phyloP scores from a whole-genome alignment of 2,329 filamentous ascomycete species.

The Pyricularia grisea region DNA sequence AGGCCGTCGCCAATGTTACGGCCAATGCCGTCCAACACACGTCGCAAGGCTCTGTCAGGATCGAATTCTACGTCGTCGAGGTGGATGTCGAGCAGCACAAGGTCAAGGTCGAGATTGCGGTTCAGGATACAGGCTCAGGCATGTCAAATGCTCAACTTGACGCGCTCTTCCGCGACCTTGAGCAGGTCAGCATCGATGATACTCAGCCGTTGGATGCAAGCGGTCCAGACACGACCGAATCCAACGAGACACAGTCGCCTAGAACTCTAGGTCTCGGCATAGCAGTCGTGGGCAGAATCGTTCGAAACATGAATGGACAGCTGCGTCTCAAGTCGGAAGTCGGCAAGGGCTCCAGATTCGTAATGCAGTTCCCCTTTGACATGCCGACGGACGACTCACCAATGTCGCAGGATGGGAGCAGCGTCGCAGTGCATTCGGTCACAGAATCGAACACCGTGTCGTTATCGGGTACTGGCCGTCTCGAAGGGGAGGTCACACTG shows the following conservation, averaged over 20 bases:
- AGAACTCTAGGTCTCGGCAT: constrained; percentile 67
- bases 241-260: constrained; percentile 18
- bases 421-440: constrained; percentile 9
- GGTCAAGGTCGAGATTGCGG: constrained; percentile 62
- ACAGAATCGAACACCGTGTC: constrained; percentile 14
- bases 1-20: constrained; percentile 73
- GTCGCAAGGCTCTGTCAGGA: constrained; percentile 51
- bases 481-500: constrained; percentile 49
- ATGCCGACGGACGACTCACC: constrained; percentile 38
- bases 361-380: constrained; percentile 68
- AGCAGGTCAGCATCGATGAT: constrained; percentile 41
- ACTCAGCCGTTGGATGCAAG: constrained; percentile 1
- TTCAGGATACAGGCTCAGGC: constrained; percentile 51
- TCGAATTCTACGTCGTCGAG: constrained; percentile 59
- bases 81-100: constrained; percentile 31
- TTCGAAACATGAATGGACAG: constrained; percentile 88
- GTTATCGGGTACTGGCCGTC: background rate
- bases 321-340: constrained; percentile 75
- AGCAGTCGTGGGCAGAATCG: constrained; percentile 77
- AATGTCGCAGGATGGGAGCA: constrained; percentile 12
- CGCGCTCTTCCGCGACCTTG: constrained; percentile 46
- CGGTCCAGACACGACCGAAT: background rate
- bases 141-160: constrained; percentile 46
- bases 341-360: constrained; percentile 73
- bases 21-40: constrained; percentile 83